Evolutionary conservation across 768 basidiomycete genomes (phyloP).

Genomic region (Suillus plorans): DNA sequence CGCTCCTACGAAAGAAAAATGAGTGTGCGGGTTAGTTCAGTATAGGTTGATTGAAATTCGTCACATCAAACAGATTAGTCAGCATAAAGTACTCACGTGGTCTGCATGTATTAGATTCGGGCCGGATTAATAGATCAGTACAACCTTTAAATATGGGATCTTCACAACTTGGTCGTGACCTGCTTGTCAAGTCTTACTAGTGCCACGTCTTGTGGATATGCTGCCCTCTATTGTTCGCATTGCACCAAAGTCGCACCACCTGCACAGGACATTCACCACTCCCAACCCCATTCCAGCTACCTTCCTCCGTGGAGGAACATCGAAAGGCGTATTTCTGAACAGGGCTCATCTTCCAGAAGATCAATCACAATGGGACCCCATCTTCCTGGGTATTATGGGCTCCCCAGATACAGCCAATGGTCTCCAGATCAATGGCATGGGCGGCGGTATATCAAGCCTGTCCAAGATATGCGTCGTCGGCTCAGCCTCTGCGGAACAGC

Average conservation of each 20-base stretch:
- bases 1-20: conserved; percentile 6
- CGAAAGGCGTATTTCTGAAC: conserved; percentile 72
- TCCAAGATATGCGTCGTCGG: conserved; percentile 74
- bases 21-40: not conserved
- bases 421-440: conserved; percentile 80
- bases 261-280: not conserved
- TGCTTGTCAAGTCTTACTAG: not conserved
- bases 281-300: conserved; percentile 19
- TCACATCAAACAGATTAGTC: not conserved
- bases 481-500: conserved; percentile 42
- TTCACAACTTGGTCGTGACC: not conserved
- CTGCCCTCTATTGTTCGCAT: not conserved
- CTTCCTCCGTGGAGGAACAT: conserved; percentile 74
- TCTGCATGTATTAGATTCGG: not conserved
- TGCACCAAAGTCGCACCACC: not conserved
- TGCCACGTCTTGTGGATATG: not conserved
- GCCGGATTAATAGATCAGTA: no score
- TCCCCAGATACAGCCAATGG: conserved; percentile 70
- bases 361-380: conserved; percentile 50
- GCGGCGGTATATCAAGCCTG: conserved; percentile 72
- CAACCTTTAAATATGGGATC: no score
- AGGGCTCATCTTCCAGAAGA: conserved; percentile 51
- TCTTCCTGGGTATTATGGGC: conserved; percentile 78
- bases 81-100: not conserved
- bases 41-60: not conserved